Base-by-base conservation (phyloP, 495 filamentous ascomycete species). In the Penicillium manginii region DNA sequence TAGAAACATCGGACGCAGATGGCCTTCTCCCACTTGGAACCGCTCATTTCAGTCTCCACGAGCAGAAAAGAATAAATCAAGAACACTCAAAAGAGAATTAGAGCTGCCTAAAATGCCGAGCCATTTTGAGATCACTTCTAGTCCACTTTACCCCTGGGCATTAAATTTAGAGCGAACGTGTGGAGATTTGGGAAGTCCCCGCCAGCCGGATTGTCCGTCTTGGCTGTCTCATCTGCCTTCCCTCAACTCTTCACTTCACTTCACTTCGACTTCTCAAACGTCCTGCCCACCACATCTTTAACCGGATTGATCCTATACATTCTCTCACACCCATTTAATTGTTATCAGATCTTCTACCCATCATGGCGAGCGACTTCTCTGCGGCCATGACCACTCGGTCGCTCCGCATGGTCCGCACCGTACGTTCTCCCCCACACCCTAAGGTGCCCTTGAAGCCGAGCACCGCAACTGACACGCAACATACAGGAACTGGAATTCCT, bases 401-500 rank as follows among this genome's bases (percentile, higher is more conserved):
- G 63, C 84, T 96, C 55, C 86, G 92, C 52, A 87, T 82, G 48
- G 91, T 97, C 79, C 91, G 91, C 74, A 89, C 88, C 66, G 92
- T 92, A 78, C 73, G 83, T 68, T 46, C 45, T 42, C 57, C 45
- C 55, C 48, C n/a, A 37, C 40, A 17, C 40, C n/a, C 40, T 43
- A 1, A 17, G 40, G 40, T 18, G 2, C 15, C 35, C 35, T 37
- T 37, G 12, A 23, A 19, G 26, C 37, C 42, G 29, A 45, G 55
- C 39, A 52, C 32, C 39, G 37, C 35, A 19, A 57, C 62, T 63
- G 42, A 67, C 49, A 3, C 26, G 32, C 19, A n/a, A 54, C 12
- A 15, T 31, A 3, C 58, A 97, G 93, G 94, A 98, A 74, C 91
- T 98, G 54, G 93, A 97, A 68, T 88, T 87, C 60, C 89, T 98